Conservation (phyloP, 805 yeast species). For the Kuraishia molischiana region DNA sequence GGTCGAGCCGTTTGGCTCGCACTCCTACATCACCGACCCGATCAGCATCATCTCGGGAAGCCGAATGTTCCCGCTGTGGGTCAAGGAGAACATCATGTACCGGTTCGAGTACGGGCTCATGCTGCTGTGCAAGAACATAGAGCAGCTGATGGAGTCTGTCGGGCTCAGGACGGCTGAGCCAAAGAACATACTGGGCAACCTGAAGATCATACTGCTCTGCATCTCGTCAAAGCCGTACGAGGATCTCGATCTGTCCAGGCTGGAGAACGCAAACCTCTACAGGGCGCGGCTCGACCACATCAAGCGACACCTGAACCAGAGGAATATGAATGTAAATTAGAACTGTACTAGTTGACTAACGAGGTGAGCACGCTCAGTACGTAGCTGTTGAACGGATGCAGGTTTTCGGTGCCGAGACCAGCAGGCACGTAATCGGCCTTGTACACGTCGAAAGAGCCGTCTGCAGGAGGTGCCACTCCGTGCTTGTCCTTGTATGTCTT, state of each 20-base stretch:
- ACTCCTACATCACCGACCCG: constrained; percentile 37
- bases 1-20: constrained; percentile 34
- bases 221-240: constrained; percentile 3
- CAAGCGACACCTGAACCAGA: constrained; percentile 1
- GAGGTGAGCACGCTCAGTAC: neutral
- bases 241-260: neutral
- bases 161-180: constrained; percentile 19
- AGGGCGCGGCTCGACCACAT: neutral
- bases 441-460: neutral
- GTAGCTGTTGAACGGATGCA: neutral
- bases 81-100: constrained; percentile 29
- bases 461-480: neutral
- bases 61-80: constrained; percentile 37
- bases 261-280: neutral
- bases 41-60: constrained; percentile 29
- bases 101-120: constrained; percentile 41
- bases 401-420: neutral
- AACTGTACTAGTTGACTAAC: neutral
- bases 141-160: constrained; percentile 27
- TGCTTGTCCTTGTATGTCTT: constrained; percentile 19
- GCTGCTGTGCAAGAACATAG: constrained; percentile 35
- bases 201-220: constrained; percentile 23
- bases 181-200: constrained; percentile 20
- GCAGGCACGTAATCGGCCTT: neutral
- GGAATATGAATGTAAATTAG: neutral